Evolutionary conservation across 192 early-diverging fungal genomes (phyloP).

Genomic region (Backusella tarrabulga): DNA sequence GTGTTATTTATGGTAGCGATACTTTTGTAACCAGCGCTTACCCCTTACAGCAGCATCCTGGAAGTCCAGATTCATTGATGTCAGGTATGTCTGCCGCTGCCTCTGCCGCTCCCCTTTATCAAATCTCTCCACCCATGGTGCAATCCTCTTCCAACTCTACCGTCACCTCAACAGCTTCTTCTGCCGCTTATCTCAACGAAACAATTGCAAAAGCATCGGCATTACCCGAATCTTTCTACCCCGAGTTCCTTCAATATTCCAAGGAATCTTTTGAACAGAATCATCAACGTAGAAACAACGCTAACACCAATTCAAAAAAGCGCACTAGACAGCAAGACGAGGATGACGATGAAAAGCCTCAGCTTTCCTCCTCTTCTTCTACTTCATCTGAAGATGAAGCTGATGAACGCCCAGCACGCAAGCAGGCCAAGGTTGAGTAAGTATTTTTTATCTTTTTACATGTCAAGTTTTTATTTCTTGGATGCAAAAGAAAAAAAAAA

Average conservation of each 20-base stretch:
- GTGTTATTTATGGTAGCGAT: neutral
- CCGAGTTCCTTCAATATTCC: constrained; percentile 38
- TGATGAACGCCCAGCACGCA: constrained; percentile 7
- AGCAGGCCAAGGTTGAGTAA: constrained; percentile 8
- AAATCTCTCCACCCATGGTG: constrained; percentile 21
- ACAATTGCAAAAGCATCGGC: constrained; percentile 39
- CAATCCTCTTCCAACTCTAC: constrained; percentile 20
- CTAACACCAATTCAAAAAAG: constrained; percentile 12
- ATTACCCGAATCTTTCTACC: constrained; percentile 37
- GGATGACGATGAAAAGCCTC: constrained; percentile 6
- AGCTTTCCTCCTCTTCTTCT: neutral
- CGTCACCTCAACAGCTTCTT: constrained; percentile 20
- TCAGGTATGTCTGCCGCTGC: constrained; percentile 16
- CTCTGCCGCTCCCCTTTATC: constrained; percentile 10
- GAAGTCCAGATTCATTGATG: constrained; percentile 25
- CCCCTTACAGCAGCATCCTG: constrained; percentile 13
- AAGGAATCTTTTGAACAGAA: constrained; percentile 38
- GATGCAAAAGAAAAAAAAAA: neutral
- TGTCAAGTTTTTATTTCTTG: neutral
- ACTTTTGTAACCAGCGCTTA: neutral
- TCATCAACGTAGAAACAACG: constrained; percentile 17
- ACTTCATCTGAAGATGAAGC: constrained; percentile 4
- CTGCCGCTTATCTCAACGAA: constrained; percentile 31
- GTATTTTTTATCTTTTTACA: neutral
- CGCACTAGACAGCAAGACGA: constrained; percentile 8